phyloP scores from a whole-genome alignment of 495 filamentous ascomycete genomes.

The Polyplosphaeria fusca region DNA sequence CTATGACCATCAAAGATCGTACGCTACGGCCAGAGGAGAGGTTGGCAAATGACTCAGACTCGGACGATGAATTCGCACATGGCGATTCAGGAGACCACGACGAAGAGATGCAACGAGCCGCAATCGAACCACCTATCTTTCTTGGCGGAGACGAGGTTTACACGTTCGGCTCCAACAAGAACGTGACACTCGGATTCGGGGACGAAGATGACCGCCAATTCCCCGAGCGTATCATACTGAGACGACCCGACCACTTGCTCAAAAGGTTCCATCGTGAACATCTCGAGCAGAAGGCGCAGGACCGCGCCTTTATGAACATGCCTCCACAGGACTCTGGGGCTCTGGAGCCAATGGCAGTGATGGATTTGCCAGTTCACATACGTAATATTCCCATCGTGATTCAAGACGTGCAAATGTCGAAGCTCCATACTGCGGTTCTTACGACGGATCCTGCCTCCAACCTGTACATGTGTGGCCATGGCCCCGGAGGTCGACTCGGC shows the following conservation, averaged over 20 bases:
- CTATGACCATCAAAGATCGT: constrained; percentile 67
- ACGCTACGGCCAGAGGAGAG: constrained; percentile 37
- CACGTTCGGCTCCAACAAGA: constrained; percentile 93
- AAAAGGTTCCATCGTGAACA: constrained; percentile 56
- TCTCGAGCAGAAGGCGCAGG: constrained; percentile 32
- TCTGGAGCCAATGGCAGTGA: constrained; percentile 31
- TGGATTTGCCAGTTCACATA: constrained; percentile 64
- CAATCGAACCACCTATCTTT: constrained; percentile 32
- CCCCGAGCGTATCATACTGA: constrained; percentile 74
- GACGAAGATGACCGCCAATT: constrained; percentile 92
- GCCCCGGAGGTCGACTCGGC: constrained; percentile 83
- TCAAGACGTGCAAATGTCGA: constrained; percentile 78
- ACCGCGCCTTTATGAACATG: constrained; percentile 32
- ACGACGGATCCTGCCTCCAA: constrained; percentile 90
- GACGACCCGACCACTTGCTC: constrained; percentile 77
- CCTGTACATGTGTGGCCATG: constrained; percentile 89
- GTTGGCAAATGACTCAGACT: constrained; percentile 37
- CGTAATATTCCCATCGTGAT: constrained; percentile 66
- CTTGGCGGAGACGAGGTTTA: constrained; percentile 79
- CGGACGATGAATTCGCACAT: constrained; percentile 34
- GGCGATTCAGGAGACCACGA: constrained; percentile 35
- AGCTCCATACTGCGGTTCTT: constrained; percentile 85
- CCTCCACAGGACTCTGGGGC: constrained; percentile 24
- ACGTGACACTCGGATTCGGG: constrained; percentile 84
- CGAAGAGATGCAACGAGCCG: constrained; percentile 18